These are phyloP conservation scores for Trypanosoma mega DNA, from an alignment of 208 protist genomes.

Conservation along the genomic window DNA sequence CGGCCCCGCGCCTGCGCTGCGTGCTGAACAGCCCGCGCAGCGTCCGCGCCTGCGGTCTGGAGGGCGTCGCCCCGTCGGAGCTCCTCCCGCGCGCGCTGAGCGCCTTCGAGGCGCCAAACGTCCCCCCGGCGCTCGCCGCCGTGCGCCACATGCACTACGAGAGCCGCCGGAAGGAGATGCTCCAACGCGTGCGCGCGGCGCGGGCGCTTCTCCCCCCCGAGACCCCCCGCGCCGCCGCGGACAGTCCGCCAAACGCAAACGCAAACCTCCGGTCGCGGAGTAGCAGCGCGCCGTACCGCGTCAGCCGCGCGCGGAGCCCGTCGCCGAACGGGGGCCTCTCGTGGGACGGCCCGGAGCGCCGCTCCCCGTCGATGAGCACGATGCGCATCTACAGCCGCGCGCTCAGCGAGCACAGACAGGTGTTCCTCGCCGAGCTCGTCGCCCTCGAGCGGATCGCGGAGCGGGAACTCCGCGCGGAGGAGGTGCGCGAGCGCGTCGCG, in stretches of 20 bases:
- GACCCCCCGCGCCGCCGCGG: no score
- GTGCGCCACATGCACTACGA: constrained; percentile 70
- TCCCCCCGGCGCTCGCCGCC: constrained; percentile 40
- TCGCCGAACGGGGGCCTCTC: constrained; percentile 14
- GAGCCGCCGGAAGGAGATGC: constrained; percentile 51
- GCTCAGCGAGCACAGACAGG: constrained; percentile 35
- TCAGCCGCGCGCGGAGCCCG: background rate
- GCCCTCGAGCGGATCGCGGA: constrained; percentile 63
- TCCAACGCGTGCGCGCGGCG: constrained; percentile 40
- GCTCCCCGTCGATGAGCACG: constrained; percentile 22
- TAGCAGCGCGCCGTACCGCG: constrained; percentile 25
- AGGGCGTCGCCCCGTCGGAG: constrained; percentile 55
- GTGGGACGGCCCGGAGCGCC: constrained; percentile 24
- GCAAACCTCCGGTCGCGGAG: no score
- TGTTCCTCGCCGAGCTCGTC: constrained; percentile 34
- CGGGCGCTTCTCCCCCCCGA: no score
- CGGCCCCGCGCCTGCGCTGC: constrained; percentile 30
- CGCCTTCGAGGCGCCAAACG: constrained; percentile 50
- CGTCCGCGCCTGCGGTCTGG: constrained; percentile 48
- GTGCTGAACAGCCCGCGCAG: constrained; percentile 78
- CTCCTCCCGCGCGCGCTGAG: constrained; percentile 32
- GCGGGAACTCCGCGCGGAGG: constrained; percentile 39
- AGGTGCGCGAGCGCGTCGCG: constrained; percentile 36
- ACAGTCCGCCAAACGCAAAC: no score
- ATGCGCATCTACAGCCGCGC: constrained; percentile 46